A percentile compares a stretch with the other conserved stretches of the same genome.
Evolutionary conservation across 192 early-diverging fungal species (phyloP).

Genomic region (Chytriomyces hyalinus): DNA sequence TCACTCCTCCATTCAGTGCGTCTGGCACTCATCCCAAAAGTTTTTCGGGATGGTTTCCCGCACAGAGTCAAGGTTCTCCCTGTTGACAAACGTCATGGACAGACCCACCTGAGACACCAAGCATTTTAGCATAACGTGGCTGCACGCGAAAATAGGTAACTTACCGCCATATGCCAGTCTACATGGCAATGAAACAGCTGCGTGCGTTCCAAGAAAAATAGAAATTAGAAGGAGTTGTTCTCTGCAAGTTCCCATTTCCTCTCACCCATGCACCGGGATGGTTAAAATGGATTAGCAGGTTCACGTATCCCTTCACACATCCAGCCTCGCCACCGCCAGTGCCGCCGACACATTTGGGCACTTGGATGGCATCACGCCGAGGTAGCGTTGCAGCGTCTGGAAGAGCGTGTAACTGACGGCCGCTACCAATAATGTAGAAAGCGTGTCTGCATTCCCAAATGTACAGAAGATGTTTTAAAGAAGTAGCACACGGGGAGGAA

Average conservation of each 20-base stretch:
- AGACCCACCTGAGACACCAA: constrained; percentile 6
- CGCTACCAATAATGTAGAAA: constrained; percentile 7
- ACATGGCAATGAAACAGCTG: constrained; percentile 24
- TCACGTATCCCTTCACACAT: constrained; percentile 20
- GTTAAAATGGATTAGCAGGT: constrained; percentile 9
- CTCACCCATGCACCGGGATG: constrained; percentile 18
- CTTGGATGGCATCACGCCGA: constrained; percentile 28
- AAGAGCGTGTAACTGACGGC: not conserved
- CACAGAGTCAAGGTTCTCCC: constrained; percentile 7
- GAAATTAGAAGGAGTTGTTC: too few relatives aligned
- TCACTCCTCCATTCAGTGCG: too few relatives aligned
- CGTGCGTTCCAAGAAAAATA: too few relatives aligned
- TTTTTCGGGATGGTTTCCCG: not conserved
- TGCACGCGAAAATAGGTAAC: not conserved
- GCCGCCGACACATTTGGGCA: constrained; percentile 20
- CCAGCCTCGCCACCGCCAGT: constrained; percentile 20
- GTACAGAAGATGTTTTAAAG: not conserved
- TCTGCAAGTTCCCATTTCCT: too few relatives aligned
- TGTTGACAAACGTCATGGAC: constrained; percentile 27
- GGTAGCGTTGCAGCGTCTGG: not conserved
- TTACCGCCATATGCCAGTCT: constrained; percentile 30
- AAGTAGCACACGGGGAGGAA: not conserved
- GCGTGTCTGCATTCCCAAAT: not conserved
- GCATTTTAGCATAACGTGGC: not conserved
- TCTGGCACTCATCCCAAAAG: not conserved